These are phyloP conservation scores for Fusarium robinianum DNA, from an alignment of 2,329 filamentous ascomycete species.

Conservation along the genomic window DNA sequence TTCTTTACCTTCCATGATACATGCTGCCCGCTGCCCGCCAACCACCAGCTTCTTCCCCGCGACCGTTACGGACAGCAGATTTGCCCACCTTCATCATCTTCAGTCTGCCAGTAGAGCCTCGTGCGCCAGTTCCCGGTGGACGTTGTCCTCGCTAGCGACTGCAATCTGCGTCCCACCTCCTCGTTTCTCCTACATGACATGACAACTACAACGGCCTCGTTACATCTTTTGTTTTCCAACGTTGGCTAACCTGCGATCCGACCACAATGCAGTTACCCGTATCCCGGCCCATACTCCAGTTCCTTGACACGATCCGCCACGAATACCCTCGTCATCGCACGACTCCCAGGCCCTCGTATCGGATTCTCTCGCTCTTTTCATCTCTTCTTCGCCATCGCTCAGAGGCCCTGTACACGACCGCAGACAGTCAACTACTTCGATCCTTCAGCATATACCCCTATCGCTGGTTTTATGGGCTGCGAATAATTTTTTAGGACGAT, in stretches of 20 bases:
- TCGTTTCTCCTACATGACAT: constrained; percentile 16
- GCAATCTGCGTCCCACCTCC: constrained; percentile 9
- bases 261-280: constrained; percentile 38
- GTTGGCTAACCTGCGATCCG: constrained; percentile 29
- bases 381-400: constrained; percentile 14
- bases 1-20: constrained; percentile 37
- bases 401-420: constrained; percentile 22
- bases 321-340: constrained; percentile 31
- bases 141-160: background rate
- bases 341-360: constrained; percentile 20
- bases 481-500: constrained; percentile 31
- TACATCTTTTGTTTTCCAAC: constrained; percentile 17
- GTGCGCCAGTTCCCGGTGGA: background rate
- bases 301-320: constrained; percentile 32
- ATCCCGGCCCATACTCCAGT: constrained; percentile 28
- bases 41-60: constrained; percentile 33
- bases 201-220: constrained; percentile 21
- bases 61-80: too few relatives aligned
- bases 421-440: constrained; percentile 18
- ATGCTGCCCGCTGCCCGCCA: constrained; percentile 38
- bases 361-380: constrained; percentile 24
- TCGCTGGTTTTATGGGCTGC: constrained; percentile 33
- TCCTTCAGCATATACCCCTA: constrained; percentile 9
- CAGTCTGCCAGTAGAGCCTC: constrained; percentile 30
- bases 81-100: constrained; percentile 7